Evolutionary conservation across 352 stramenopile species (phyloP).

Genomic region (Blastocystis sp.): DNA sequence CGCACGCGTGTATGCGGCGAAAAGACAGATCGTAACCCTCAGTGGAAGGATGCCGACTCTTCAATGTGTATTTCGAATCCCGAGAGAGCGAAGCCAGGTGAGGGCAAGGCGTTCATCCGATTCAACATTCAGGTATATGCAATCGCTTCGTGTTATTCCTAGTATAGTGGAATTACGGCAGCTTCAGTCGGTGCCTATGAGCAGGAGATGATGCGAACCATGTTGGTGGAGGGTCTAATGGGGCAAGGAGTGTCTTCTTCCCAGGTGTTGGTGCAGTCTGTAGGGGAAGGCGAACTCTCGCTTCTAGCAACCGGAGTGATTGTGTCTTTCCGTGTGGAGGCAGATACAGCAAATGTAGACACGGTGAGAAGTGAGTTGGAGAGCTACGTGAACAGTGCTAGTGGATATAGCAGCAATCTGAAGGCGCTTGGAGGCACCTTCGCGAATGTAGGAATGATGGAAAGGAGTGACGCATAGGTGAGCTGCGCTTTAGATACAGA

Average conservation of each 20-base stretch:
- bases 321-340: neutral
- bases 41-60: constrained; percentile 24
- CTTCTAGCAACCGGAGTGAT: neutral
- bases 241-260: neutral
- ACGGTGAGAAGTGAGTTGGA: neutral
- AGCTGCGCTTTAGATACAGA: neutral
- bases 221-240: constrained; percentile 11
- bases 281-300: neutral
- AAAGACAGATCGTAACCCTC: constrained; percentile 44
- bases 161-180: constrained; percentile 23
- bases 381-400: constrained; percentile 2
- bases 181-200: neutral
- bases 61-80: constrained; percentile 35
- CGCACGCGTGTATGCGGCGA: constrained; percentile 33
- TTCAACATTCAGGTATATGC: constrained; percentile 3
- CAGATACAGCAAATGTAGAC: neutral
- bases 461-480: neutral
- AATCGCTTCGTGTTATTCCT: neutral
- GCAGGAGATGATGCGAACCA: constrained; percentile 29
- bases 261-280: constrained; percentile 39
- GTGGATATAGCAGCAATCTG: neutral
- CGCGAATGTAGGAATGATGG: neutral
- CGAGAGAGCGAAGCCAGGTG: constrained; percentile 41
- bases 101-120: constrained; percentile 52
- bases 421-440: neutral